Percentiles rank a stretch among this genome's conserved stretches.
phyloP scores from a whole-genome alignment of 2,329 filamentous ascomycete genomes.

The Elsinoe fawcettii region DNA sequence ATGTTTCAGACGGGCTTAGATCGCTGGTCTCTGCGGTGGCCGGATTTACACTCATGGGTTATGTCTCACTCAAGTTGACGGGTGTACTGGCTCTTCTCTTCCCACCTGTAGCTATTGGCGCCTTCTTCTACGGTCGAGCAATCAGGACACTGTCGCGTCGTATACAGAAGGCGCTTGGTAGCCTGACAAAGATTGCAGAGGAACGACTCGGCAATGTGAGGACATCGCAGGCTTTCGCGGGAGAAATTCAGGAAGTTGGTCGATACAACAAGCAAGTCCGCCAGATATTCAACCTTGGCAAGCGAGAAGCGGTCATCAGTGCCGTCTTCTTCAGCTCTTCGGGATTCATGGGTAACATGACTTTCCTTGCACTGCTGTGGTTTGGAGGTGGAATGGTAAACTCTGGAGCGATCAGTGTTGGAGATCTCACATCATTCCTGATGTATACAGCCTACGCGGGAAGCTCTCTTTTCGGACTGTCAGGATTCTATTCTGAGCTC shows the following conservation, averaged over 20 bases:
- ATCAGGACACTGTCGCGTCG: slow-evolving; percentile 84
- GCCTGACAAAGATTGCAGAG: slow-evolving; percentile 92
- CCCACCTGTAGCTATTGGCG: slow-evolving; percentile 80
- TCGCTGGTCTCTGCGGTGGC: slow-evolving; percentile 83
- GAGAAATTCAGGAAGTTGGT: slow-evolving; percentile 79
- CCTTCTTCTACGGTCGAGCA: slow-evolving; percentile 82
- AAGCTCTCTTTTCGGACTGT: slow-evolving; percentile 86
- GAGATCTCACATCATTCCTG: slow-evolving; percentile 90
- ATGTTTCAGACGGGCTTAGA: slow-evolving; percentile 89
- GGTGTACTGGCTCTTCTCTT: slow-evolving; percentile 79
- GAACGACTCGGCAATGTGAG: slow-evolving; percentile 95
- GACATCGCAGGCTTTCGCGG: slow-evolving; percentile 92
- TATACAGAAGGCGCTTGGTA: slow-evolving; percentile 89
- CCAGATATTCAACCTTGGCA: slow-evolving; percentile 84
- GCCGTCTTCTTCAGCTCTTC: slow-evolving; percentile 84
- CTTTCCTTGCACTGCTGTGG: slow-evolving; percentile 81
- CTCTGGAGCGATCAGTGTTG: slow-evolving; percentile 75
- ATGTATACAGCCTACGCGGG: slow-evolving; percentile 92
- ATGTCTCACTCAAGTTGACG: slow-evolving; percentile 84
- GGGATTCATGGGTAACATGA: slow-evolving; percentile 92
- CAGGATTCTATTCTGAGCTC: slow-evolving; percentile 92
- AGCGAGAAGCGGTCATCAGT: slow-evolving; percentile 76
- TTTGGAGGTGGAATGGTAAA: slow-evolving; percentile 87
- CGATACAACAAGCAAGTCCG: slow-evolving; percentile 90
- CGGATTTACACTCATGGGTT: slow-evolving; percentile 90